Percentiles rank a stretch among this genome's conserved stretches.
Evolutionary conservation across 2,329 filamentous ascomycete genomes (phyloP).

Genomic region (Nemania diffusa): DNA sequence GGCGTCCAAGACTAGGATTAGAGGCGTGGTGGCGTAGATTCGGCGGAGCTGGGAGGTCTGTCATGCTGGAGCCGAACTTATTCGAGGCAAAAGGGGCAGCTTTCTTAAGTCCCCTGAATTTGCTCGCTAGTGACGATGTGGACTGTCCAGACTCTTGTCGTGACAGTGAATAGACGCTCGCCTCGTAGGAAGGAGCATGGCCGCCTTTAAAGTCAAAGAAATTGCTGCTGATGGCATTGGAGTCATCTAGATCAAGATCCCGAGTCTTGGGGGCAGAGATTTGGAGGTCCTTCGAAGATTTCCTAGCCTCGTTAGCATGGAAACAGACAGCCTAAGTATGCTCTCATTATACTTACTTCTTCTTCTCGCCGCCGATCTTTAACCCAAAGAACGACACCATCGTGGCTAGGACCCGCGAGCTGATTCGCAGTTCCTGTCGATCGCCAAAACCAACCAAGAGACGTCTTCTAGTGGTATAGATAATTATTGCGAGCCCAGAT

Average conservation of each 20-base stretch:
- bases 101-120: conserved; percentile 36
- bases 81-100: conserved; percentile 52
- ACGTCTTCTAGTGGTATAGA: neutral
- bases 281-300: conserved; percentile 49
- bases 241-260: conserved; percentile 22
- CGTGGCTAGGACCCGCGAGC: conserved; percentile 17
- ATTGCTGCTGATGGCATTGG: conserved; percentile 22
- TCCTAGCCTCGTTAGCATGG: conserved; percentile 45
- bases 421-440: neutral
- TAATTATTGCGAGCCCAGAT: neutral
- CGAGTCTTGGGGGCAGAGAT: conserved; percentile 42
- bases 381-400: conserved; percentile 71
- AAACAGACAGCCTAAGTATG: conserved; percentile 15
- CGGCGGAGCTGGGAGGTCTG: conserved; percentile 53
- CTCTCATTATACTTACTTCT: conserved; percentile 59
- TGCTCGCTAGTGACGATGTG: conserved; percentile 40
- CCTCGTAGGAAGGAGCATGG: conserved; percentile 24
- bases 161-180: conserved; percentile 39
- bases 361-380: conserved; percentile 63
- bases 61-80: conserved; percentile 57
- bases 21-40: conserved; percentile 46
- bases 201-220: conserved; percentile 33
- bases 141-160: conserved; percentile 57
- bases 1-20: conserved; percentile 48
- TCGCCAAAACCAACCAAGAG: conserved; percentile 20